Percentiles rank a stretch among this genome's conserved stretches.
phyloP scores from a whole-genome alignment of 2,329 filamentous ascomycete genomes.

The Cercospora sp. region DNA sequence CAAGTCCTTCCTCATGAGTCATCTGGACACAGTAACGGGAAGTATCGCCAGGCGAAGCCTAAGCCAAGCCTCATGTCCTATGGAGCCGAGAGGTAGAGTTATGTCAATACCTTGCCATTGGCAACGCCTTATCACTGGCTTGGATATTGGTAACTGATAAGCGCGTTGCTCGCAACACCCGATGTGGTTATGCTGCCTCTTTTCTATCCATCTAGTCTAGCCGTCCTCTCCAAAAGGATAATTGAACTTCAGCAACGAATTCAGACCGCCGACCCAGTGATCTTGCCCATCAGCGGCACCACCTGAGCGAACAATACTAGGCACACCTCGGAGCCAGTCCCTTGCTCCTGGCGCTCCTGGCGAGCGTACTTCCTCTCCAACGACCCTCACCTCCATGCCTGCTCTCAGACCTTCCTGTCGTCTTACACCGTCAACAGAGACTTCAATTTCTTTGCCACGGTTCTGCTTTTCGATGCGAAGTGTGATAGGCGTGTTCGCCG shows the following conservation, averaged over 20 bases:
- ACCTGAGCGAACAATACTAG: slow-evolving; percentile 74
- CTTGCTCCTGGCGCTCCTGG: slow-evolving; percentile 32
- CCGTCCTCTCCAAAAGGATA: slow-evolving; percentile 80
- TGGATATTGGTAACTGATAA: neutral
- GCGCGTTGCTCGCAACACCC: neutral
- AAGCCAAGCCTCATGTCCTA: neutral
- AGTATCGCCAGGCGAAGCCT: neutral
- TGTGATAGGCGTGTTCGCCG: slow-evolving; percentile 79
- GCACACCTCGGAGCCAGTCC: slow-evolving; percentile 75
- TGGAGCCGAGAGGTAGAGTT: neutral
- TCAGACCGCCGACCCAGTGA: slow-evolving; percentile 94
- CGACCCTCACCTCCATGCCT: slow-evolving; percentile 76
- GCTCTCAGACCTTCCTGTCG: slow-evolving; percentile 46
- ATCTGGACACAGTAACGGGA: neutral
- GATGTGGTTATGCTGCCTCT: neutral
- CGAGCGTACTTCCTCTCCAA: slow-evolving; percentile 73
- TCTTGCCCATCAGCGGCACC: slow-evolving; percentile 64
- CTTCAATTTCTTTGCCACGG: slow-evolving; percentile 51
- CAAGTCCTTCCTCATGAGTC: neutral
- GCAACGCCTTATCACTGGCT: neutral
- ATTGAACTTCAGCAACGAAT: slow-evolving; percentile 93
- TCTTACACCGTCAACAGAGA: slow-evolving; percentile 52
- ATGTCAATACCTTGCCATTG: neutral
- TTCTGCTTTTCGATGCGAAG: slow-evolving; percentile 71
- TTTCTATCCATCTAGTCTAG: neutral